Percentiles rank a stretch among this genome's conserved stretches.
phyloP scores from a whole-genome alignment of 2,329 filamentous ascomycete species.

The Claviceps monticola region DNA sequence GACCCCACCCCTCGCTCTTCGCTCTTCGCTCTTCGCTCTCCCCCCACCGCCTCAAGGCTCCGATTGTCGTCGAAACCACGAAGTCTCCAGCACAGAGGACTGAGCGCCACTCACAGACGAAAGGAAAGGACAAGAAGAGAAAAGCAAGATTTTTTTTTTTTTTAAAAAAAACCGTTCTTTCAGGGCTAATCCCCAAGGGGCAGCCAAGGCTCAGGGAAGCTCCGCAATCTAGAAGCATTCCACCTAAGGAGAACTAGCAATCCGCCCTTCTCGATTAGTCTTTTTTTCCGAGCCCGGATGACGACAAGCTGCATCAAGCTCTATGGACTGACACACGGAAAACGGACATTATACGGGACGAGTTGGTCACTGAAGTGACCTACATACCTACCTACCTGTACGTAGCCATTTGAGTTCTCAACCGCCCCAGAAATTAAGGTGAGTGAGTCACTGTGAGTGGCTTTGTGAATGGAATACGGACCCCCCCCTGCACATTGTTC shows the following conservation, averaged over 20 bases:
- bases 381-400: too few species aligned
- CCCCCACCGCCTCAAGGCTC: not conserved
- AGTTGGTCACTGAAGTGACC: not conserved
- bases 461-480: not conserved
- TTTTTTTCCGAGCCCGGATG: not conserved
- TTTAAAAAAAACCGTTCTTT: not conserved
- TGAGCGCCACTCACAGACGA: not conserved
- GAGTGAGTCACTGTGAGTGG: not conserved
- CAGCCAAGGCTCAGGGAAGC: slow-evolving; percentile 9
- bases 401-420: not conserved
- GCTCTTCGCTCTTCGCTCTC: not conserved
- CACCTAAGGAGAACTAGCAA: not conserved
- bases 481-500: not conserved
- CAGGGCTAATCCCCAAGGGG: slow-evolving; percentile 8
- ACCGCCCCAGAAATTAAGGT: not conserved
- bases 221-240: not conserved
- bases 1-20: not conserved
- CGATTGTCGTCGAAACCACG: not conserved
- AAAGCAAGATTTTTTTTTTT: too few species aligned
- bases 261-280: not conserved
- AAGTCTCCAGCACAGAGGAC: not conserved
- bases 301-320: not conserved
- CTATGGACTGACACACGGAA: too few species aligned
- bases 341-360: not conserved
- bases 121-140: not conserved